phyloP scores from a whole-genome alignment of 192 early-diverging fungal genomes.

The Gamsiella multidivaricata region DNA sequence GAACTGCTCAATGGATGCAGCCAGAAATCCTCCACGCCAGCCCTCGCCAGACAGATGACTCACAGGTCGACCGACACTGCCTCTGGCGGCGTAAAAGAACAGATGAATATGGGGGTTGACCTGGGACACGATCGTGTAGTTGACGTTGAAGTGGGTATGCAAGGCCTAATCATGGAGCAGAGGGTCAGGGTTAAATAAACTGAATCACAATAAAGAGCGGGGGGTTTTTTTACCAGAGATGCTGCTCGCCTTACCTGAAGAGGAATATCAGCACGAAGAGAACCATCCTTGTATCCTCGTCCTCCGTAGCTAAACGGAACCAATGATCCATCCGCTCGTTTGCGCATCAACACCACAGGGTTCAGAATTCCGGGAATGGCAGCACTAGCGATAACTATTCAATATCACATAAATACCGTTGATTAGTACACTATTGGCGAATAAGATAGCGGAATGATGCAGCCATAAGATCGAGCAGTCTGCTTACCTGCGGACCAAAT shows the following conservation, averaged over 20 bases:
- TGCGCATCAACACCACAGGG: slow-evolving; percentile 85
- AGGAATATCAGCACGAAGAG: slow-evolving; percentile 85
- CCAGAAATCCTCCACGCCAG: slow-evolving; percentile 94
- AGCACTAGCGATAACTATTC: slow-evolving; percentile 80
- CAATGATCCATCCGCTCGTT: slow-evolving; percentile 70
- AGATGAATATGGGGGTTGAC: slow-evolving; percentile 90
- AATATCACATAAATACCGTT: neutral
- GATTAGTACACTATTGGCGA: no score
- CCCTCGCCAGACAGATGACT: slow-evolving; percentile 75
- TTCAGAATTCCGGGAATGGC: slow-evolving; percentile 88
- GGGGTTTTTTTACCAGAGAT: no score
- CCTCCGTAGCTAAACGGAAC: slow-evolving; percentile 81
- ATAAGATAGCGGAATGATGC: no score
- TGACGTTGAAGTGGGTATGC: slow-evolving; percentile 84
- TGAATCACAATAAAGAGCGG: no score
- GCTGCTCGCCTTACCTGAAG: slow-evolving; percentile 61
- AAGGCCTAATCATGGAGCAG: no score
- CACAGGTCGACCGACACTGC: slow-evolving; percentile 79
- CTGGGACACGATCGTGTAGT: slow-evolving; percentile 85
- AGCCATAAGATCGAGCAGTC: neutral
- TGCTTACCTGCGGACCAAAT: slow-evolving; percentile 80
- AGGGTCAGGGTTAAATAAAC: neutral
- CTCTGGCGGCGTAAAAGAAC: slow-evolving; percentile 88
- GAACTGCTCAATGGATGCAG: slow-evolving; percentile 80
- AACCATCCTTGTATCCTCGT: slow-evolving; percentile 87